Evolutionary conservation across 371 early-diverging fungal species (phyloP), one percentile per base, ranked within the genome.

Genomic region (Mortierella sp.): DNA sequence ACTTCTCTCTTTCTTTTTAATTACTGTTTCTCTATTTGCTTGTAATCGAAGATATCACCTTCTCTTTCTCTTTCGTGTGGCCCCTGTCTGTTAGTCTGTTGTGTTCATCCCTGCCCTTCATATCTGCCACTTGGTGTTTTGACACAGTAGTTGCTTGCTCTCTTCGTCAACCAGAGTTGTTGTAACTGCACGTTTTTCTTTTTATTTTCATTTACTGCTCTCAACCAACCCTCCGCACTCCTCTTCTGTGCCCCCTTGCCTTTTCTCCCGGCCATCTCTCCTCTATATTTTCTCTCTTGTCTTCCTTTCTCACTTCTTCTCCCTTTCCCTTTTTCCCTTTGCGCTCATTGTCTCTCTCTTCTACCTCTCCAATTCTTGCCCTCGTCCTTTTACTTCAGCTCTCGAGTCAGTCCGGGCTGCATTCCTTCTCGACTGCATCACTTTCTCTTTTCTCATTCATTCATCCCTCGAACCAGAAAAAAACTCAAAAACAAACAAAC

Each of bases 311-410:
- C 28, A 14, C 14, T 55, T 55, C 26, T 14, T 13, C 28, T 28
- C 28, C 57, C 0, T 28, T 57, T 9, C 3, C 13, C 31, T 57
- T 59, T 31, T 16, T 11, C 26, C n/a, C 13, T 31, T 31, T 31
- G 2, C 31, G 19, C 24, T 64, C 37, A 0, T 24, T 64, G 34
- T 37, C 57, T 59, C 77, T 88, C 24, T 31, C 24, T 37, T 31
- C 64, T 37, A 37, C 34, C 31, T 6, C 64, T 37, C 34, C 64
- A 61, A 14, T 31, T 16, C 16, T 26, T 10, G 3, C 40, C 24
- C 9, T 64, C 3, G 9, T 64, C 64, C 19, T 64, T 64, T 37
- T 57, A 59, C 34, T 31, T 59, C 59, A 59, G 31, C 59, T 59
- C 59, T 59, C 59, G 59, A 59, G 31, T 59, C 59, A 59, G 28